phyloP scores from a whole-genome alignment of 108 stramenopile genomes.

The Cyclotella baltica region DNA sequence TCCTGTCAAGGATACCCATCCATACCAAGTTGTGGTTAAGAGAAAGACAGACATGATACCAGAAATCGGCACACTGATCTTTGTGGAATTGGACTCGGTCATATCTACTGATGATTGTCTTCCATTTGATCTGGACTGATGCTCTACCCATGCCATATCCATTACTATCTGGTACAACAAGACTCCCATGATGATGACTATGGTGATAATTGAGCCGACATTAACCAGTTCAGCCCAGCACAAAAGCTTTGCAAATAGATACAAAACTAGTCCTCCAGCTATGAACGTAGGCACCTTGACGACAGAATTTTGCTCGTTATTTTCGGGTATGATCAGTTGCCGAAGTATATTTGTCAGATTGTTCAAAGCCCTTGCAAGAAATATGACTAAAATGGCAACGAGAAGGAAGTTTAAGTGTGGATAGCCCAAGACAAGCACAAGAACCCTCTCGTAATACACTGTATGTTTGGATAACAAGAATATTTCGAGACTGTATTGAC shows the following conservation, averaged over 20 bases:
- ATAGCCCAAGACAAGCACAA: constrained; percentile 47
- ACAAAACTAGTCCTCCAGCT: constrained; percentile 9
- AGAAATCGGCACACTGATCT: constrained; percentile 49
- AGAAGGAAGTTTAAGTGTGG: constrained; percentile 56
- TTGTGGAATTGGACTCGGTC: constrained; percentile 30
- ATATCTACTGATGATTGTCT: not conserved
- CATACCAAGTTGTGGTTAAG: constrained; percentile 24
- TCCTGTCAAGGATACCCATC: constrained; percentile 5
- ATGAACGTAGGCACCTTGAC: not conserved
- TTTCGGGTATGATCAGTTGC: constrained; percentile 43
- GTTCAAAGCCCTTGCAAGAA: constrained; percentile 25
- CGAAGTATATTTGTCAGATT: constrained; percentile 37
- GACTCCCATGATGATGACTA: constrained; percentile 39
- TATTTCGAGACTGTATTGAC: constrained; percentile 87
- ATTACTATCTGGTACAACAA: constrained; percentile 42
- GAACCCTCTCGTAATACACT: constrained; percentile 45
- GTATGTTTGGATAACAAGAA: constrained; percentile 89
- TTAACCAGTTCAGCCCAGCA: constrained; percentile 18
- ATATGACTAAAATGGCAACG: constrained; percentile 24
- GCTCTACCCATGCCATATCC: constrained; percentile 48
- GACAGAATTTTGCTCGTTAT: constrained; percentile 34
- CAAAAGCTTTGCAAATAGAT: constrained; percentile 22
- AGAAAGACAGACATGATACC: constrained; percentile 38
- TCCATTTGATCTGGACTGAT: constrained; percentile 15
- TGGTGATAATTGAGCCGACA: constrained; percentile 27